Conservation (phyloP, 768 basidiomycete species). For the Tephrocybe sp. region DNA sequence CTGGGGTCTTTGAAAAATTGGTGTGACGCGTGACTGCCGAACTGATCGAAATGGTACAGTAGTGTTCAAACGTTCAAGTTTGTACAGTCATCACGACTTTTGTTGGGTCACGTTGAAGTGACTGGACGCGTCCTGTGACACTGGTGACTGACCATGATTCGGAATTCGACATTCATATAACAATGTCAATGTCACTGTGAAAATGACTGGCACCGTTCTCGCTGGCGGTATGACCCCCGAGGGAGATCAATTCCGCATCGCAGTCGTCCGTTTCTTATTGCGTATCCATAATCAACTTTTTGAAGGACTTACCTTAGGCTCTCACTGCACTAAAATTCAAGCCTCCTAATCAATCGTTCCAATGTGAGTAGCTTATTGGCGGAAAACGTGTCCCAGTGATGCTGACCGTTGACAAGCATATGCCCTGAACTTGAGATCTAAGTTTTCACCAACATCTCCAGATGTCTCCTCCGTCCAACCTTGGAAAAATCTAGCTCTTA, state of each 20-base stretch:
- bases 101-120: conserved; percentile 1
- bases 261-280: conserved; percentile 34
- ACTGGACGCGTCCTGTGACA: conserved; percentile 9
- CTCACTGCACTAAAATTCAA: conserved; percentile 46
- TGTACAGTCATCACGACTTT: no score
- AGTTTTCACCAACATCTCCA: conserved; percentile 29
- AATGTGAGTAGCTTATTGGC: conserved; percentile 30
- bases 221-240: conserved; percentile 8
- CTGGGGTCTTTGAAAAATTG: no score
- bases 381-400: no score
- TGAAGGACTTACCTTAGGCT: conserved; percentile 32
- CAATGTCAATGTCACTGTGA: no score
- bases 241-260: conserved; percentile 39
- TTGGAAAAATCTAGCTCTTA: conserved; percentile 44
- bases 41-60: no score
- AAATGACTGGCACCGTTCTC: no score
- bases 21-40: no score
- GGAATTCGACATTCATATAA: no score
- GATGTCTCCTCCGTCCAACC: conserved; percentile 21
- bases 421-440: conserved; percentile 38
- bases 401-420: conserved; percentile 34
- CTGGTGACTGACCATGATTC: no score
- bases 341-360: conserved; percentile 38
- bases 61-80: no score
- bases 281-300: background rate